Evolutionary conservation across 192 early-diverging fungal genomes (phyloP), one percentile per base, ranked within the genome.

Genomic region (Backusella australiensis): DNA sequence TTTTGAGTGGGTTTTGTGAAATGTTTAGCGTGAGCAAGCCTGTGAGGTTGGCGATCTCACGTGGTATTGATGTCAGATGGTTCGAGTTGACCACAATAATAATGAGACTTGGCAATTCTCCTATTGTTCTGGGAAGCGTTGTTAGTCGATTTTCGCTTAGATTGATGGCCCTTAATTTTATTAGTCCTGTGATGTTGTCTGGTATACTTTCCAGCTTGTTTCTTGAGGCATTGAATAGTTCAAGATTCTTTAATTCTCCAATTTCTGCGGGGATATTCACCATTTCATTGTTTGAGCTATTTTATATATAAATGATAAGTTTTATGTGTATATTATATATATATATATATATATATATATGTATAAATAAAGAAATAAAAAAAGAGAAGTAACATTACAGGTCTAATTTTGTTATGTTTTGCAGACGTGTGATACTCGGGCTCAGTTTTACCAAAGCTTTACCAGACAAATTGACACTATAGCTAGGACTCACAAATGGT

Each of bases 221-320:
- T 46, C 86, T 81, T 8, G 91, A 84, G 1, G 94, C 73, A 65
- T 90, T 87, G 15, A 95, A 85, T 1, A 81, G 70, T 7, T 82
- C 85, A 29, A 96, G 79, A 76, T 90, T 91, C 35, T 86, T 87
- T 53, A 96, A 78, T 69, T 92, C 88, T 8, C 93, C 93, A 69
- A 96, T 90, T 72, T 91, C 91, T 7, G 83, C 74, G 15, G 94
- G 94, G 67, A 96, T 87, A 41, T 77, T 75, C 8, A 79, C 82
- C 17, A 96, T 77, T 66, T 86, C 78, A 76, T 96, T 96, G 83
- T 90, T 89, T 78, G 91, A 95, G 74, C 94, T 95, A 59, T 46
- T 67, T 15, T 59, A 73, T 23, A 73, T 23, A 32, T 32, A 3
- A 32, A 32, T 32, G 32, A 65, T 69, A 78, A 78, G 21, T 65